phyloP scores from a whole-genome alignment of 2,329 filamentous ascomycete species.

The Colletotrichum salicis region DNA sequence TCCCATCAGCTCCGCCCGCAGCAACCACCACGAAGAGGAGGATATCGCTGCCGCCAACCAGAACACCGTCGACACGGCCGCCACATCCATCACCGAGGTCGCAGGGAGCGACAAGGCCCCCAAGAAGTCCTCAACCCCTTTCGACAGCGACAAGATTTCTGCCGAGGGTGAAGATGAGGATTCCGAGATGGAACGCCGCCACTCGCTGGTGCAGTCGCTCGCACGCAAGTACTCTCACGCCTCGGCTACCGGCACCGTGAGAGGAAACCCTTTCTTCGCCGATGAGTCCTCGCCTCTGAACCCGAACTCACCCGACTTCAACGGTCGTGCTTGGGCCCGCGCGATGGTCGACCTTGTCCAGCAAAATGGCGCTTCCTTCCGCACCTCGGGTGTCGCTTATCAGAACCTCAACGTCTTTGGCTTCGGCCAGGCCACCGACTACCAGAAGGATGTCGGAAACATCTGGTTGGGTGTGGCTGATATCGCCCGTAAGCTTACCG shows the following conservation, averaged over 20 bases:
- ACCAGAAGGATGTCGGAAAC: slow-evolving; percentile 74
- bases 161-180: slow-evolving; percentile 50
- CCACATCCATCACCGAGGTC: slow-evolving; percentile 50
- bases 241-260: slow-evolving; percentile 48
- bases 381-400: slow-evolving; percentile 73
- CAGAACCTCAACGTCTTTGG: slow-evolving; percentile 76
- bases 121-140: slow-evolving; percentile 26
- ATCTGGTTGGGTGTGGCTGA: slow-evolving; percentile 63
- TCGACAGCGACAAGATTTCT: slow-evolving; percentile 41
- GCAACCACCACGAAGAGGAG: slow-evolving; percentile 42
- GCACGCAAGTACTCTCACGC: slow-evolving; percentile 65
- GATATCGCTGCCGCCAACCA: slow-evolving; percentile 40
- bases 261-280: slow-evolving; percentile 62
- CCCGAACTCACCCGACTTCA: slow-evolving; percentile 64
- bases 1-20: slow-evolving; percentile 43
- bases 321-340: slow-evolving; percentile 68
- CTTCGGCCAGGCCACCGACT: slow-evolving; percentile 74
- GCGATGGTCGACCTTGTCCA: slow-evolving; percentile 64
- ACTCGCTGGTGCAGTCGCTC: slow-evolving; percentile 64
- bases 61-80: slow-evolving; percentile 47
- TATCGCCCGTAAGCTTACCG: slow-evolving; percentile 60
- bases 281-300: slow-evolving; percentile 64
- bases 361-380: slow-evolving; percentile 64
- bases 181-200: slow-evolving; percentile 60
- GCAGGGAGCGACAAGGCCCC: slow-evolving; percentile 41